A percentile compares a stretch with the other conserved stretches of the same genome.
Conservation (phyloP, 2,329 filamentous ascomycete genomes). For the Onygenales sp. region DNA sequence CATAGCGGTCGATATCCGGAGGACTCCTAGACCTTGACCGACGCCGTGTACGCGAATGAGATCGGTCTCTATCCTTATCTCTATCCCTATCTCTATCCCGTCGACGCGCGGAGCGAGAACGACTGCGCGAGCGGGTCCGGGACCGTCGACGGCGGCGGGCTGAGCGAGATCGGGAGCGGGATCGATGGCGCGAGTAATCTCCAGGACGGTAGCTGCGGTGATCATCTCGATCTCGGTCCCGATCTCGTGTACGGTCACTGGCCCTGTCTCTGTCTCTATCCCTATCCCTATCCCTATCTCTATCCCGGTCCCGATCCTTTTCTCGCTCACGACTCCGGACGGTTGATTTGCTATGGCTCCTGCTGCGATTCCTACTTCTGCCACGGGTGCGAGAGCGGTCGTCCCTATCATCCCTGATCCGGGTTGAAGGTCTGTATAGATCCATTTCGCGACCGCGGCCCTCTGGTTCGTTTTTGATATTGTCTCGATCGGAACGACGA, state of each 20-base stretch:
- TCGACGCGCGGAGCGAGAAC: constrained; percentile 7
- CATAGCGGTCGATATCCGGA: constrained; percentile 36
- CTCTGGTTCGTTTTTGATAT: constrained; percentile 5
- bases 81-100: constrained; percentile 8
- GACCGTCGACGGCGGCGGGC: constrained; percentile 10
- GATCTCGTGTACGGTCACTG: constrained; percentile 10
- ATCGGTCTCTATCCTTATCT: constrained; percentile 11
- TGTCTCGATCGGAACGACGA: constrained; percentile 8
- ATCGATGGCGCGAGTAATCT: constrained; percentile 13
- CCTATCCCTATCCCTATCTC: constrained; percentile 17
- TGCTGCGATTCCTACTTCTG: constrained; percentile 24
- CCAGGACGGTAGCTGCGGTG: constrained; percentile 16
- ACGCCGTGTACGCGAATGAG: constrained; percentile 13
- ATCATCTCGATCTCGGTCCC: constrained; percentile 9
- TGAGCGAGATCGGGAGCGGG: constrained; percentile 9
- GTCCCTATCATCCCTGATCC: constrained; percentile 16
- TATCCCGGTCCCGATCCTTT: constrained; percentile 11
- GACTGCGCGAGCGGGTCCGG: constrained; percentile 14
- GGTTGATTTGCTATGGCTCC: constrained; percentile 21
- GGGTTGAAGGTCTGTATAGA: constrained; percentile 11
- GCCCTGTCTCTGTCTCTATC: constrained; percentile 14
- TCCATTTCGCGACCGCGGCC: constrained; percentile 11
- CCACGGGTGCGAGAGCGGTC: constrained; percentile 23
- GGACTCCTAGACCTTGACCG: constrained; percentile 25
- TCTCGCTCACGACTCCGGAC: constrained; percentile 13